Conservation (phyloP, 345 rosid species). For the Microthlaspi erraticum region DNA sequence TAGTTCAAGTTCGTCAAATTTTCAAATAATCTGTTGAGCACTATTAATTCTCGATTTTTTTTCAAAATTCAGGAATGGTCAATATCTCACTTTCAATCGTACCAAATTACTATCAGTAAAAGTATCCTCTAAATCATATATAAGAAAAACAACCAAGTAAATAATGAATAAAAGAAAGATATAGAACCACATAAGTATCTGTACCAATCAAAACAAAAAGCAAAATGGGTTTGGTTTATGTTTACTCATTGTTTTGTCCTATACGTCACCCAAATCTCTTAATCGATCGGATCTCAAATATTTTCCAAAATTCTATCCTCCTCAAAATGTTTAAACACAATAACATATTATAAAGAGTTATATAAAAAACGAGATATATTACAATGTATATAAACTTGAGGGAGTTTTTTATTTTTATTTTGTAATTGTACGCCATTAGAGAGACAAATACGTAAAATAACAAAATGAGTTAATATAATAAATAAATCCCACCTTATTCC, state of each 20-base stretch:
- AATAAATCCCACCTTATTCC: constrained; percentile 54
- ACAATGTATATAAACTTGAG: constrained; percentile 26
- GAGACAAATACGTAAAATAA: constrained; percentile 61
- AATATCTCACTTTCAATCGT: neutral
- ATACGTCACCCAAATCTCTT: constrained; percentile 43
- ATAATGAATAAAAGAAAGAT: neutral
- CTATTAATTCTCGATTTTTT: too few species aligned
- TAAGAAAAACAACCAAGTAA: neutral
- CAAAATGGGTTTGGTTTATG: constrained; percentile 43
- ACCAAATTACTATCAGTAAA: neutral
- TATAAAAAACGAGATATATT: neutral
- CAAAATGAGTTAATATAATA: constrained; percentile 41
- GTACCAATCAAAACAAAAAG: constrained; percentile 39
- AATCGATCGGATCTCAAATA: constrained; percentile 26
- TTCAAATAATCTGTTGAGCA: neutral
- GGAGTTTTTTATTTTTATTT: neutral
- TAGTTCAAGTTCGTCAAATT: neutral
- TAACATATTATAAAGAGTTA: neutral
- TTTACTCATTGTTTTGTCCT: constrained; percentile 47
- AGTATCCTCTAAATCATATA: neutral
- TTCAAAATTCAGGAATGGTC: too few species aligned
- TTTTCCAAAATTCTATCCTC: constrained; percentile 15
- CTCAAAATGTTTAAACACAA: constrained; percentile 17
- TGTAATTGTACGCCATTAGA: constrained; percentile 85
- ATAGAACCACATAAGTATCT: constrained; percentile 9